phyloP scores from a whole-genome alignment of 768 basidiomycete species.

The Tylopilus subfusipes region DNA sequence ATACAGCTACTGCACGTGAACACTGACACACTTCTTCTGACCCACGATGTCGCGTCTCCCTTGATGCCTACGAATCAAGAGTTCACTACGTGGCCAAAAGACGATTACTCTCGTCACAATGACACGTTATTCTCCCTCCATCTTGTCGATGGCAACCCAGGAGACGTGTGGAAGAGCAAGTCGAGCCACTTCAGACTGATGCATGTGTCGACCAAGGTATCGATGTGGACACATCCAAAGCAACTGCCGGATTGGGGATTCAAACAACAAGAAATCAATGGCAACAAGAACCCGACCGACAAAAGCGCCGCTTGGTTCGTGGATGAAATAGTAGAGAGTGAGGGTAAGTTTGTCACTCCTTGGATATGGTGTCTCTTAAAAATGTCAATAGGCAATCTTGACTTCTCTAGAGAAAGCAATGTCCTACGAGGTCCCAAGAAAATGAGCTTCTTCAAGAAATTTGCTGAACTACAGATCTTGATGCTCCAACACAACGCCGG shows the following conservation, averaged over 20 bases:
- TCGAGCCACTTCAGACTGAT: slow-evolving; percentile 88
- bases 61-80: slow-evolving; percentile 98
- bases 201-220: slow-evolving; percentile 86
- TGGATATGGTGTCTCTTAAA: slow-evolving; percentile 1
- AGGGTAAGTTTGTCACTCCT: slow-evolving; percentile 45
- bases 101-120: slow-evolving; percentile 72
- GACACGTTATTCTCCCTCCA: slow-evolving; percentile 86
- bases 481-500: slow-evolving; percentile 99
- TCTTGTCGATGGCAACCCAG: slow-evolving; percentile 69
- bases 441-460: slow-evolving; percentile 94
- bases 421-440: slow-evolving; percentile 67
- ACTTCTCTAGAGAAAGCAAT: slow-evolving; percentile 46
- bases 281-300: slow-evolving; percentile 87
- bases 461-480: slow-evolving; percentile 84
- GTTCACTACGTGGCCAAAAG: slow-evolving; percentile 88
- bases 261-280: slow-evolving; percentile 97
- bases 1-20: slow-evolving; percentile 86
- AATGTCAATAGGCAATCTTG: slow-evolving; percentile 51
- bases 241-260: slow-evolving; percentile 95
- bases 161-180: slow-evolving; percentile 90
- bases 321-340: slow-evolving; percentile 73
- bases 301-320: slow-evolving; percentile 86
- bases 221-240: slow-evolving; percentile 87
- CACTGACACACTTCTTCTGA: slow-evolving; percentile 79
- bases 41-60: slow-evolving; percentile 96